Conservation (phyloP, 2,329 filamentous ascomycete species). For the Cercospora janseana region DNA sequence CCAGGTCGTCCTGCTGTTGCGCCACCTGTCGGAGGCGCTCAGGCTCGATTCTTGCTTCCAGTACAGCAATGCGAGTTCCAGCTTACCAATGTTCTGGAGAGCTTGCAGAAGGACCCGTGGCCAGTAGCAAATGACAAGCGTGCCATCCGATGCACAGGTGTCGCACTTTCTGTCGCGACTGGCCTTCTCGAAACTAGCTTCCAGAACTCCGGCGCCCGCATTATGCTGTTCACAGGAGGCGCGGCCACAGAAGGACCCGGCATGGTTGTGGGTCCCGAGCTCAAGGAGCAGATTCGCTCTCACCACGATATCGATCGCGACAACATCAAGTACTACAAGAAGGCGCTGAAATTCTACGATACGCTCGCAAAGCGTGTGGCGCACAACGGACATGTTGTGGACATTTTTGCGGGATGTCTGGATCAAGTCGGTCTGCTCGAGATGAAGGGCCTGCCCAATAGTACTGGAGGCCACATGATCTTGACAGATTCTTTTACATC, state of each 20-base stretch:
- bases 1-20: constrained; percentile 63
- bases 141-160: constrained; percentile 86
- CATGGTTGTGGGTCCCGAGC: constrained; percentile 91
- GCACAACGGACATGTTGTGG: constrained; percentile 95
- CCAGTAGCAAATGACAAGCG: constrained; percentile 91
- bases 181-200: constrained; percentile 92
- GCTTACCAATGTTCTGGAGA: constrained; percentile 91
- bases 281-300: constrained; percentile 93
- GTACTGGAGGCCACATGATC: constrained; percentile 96
- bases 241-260: constrained; percentile 94
- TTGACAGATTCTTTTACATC: constrained; percentile 97
- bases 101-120: constrained; percentile 96
- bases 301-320: constrained; percentile 98
- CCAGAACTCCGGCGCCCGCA: constrained; percentile 88
- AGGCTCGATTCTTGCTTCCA: constrained; percentile 85
- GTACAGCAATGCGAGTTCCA: constrained; percentile 97
- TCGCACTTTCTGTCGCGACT: constrained; percentile 92
- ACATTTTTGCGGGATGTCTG: constrained; percentile 95
- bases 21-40: constrained; percentile 72
- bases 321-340: constrained; percentile 99
- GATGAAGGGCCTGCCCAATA: constrained; percentile 97
- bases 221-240: constrained; percentile 96
- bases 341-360: constrained; percentile 97
- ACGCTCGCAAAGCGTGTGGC: constrained; percentile 88
- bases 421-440: constrained; percentile 96